Base-by-base conservation (phyloP, 148 eudicot genomes). In the Arctostaphylos glauca region DNA sequence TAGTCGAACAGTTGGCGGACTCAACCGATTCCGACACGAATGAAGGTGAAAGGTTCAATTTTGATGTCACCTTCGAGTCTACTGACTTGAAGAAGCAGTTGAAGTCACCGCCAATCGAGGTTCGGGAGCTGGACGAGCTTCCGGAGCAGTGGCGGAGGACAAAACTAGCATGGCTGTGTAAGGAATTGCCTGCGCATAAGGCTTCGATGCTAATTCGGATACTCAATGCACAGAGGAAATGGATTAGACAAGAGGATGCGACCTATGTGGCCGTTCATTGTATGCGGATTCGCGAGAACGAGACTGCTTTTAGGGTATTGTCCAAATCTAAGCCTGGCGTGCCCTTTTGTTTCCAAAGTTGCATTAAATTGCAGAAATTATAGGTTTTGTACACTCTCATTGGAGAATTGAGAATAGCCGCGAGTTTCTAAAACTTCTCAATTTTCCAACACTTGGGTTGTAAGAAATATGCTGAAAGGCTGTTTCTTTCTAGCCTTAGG, bases 131-230 rank as follows among this genome's bases (percentile, higher is more conserved):
- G 14, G 91, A 86, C 60, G 98, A 94, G 75, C 84, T 96, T 44
- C 94, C 98, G 23, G 99, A 96, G 73, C 91, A 90, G 83, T 96
- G 99, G 99, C 80, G 99, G 66, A 83, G 99, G 68, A 85, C 97
- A 6, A 93, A 86, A 80, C 81, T 96, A 41, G 99, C 99, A 41
- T 96, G 99, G 99, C 89, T 96, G 81, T 96, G 99, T 58, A 96
- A 96, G 85, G 98, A 92, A 83, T 75, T 96, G 44, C 97, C 98
- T 0, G 85, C 87, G 66, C 95, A 93, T 66, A 96, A 92, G 89
- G 84, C 88, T 2, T 86, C 88, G 5, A 89, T 90, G 0, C 82
- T 90, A 68, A 81, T 84, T 41, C 88, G 98, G 2, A 79, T 96
- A 59, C 91, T 96, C 49, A 89, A 86, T 83, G 94, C 94, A 10